A percentile compares a stretch with the other conserved stretches of the same genome.
Evolutionary conservation across 2,329 filamentous ascomycete genomes (phyloP).

Genomic region (Colletotrichum australisinense): DNA sequence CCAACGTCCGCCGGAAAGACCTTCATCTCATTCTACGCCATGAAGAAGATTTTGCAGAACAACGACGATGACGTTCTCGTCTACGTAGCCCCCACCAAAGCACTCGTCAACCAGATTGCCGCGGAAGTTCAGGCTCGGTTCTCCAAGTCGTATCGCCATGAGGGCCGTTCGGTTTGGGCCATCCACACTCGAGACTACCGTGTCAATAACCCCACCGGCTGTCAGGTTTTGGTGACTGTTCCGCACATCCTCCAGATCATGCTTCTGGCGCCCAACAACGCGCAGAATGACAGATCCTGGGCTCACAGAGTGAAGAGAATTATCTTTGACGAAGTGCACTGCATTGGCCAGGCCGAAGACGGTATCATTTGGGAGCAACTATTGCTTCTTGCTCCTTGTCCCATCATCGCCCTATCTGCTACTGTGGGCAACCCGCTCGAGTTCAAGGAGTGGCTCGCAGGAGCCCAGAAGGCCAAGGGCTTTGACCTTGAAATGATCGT

Average conservation of each 20-base stretch:
- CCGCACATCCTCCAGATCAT: slow-evolving; percentile 85
- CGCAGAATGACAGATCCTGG: slow-evolving; percentile 67
- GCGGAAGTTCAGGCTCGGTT: slow-evolving; percentile 82
- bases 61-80: slow-evolving; percentile 78
- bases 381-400: slow-evolving; percentile 78
- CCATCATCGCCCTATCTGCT: slow-evolving; percentile 82
- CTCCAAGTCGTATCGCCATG: slow-evolving; percentile 71
- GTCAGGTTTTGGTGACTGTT: slow-evolving; percentile 82
- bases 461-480: slow-evolving; percentile 72
- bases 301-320: slow-evolving; percentile 76
- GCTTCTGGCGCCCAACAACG: slow-evolving; percentile 74
- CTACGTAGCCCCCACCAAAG: slow-evolving; percentile 85
- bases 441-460: slow-evolving; percentile 76
- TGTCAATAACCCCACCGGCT: slow-evolving; percentile 78
- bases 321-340: slow-evolving; percentile 87
- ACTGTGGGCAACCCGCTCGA: slow-evolving; percentile 81
- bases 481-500: slow-evolving; percentile 75
- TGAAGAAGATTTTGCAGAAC: slow-evolving; percentile 78
- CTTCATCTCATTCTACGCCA: slow-evolving; percentile 87
- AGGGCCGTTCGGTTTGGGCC: slow-evolving; percentile 78
- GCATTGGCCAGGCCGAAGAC: slow-evolving; percentile 79
- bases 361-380: slow-evolving; percentile 75
- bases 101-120: slow-evolving; percentile 85
- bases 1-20: slow-evolving; percentile 86
- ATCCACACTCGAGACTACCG: slow-evolving; percentile 82